Evolutionary conservation across 2,329 filamentous ascomycete species (phyloP).

Genomic region (Diaporthe aspalathi): DNA sequence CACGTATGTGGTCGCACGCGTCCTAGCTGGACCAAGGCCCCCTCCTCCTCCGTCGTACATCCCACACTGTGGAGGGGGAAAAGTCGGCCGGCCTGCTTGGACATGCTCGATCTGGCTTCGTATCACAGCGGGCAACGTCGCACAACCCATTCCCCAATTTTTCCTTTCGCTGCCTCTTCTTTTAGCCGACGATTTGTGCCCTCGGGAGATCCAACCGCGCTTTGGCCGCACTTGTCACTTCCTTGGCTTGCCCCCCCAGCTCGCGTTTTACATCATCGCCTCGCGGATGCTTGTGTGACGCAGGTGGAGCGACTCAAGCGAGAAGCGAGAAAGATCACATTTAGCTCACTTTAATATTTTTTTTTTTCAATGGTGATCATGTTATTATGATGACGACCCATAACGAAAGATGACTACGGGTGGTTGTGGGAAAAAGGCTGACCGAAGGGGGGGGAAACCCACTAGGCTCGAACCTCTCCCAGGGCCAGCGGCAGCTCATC

Average conservation of each 20-base stretch:
- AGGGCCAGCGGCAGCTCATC: conserved; percentile 93
- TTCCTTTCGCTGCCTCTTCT: not conserved
- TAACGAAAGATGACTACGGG: not conserved
- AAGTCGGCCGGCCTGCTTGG: conserved; percentile 8
- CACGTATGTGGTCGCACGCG: conserved; percentile 30
- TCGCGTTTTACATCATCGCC: conserved; percentile 31
- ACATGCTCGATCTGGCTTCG: conserved; percentile 34
- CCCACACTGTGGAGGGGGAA: not conserved
- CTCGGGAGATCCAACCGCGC: conserved; percentile 1
- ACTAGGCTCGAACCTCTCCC: conserved; percentile 90
- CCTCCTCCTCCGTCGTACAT: not conserved
- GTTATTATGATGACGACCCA: not conserved
- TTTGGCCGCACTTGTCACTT: not conserved
- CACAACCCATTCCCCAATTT: conserved; percentile 24
- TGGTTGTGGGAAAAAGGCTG: too few relatives aligned
- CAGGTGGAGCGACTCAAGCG: conserved; percentile 24
- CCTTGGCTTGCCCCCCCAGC: not conserved
- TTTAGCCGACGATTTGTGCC: conserved; percentile 36
- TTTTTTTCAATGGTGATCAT: not conserved
- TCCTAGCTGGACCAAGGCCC: conserved; percentile 20
- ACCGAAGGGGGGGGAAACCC: not conserved
- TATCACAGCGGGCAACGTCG: conserved; percentile 35
- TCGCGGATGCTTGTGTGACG: conserved; percentile 24
- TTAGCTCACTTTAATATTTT: too few relatives aligned
- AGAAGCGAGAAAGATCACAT: too few relatives aligned